Percentiles rank a stretch among this genome's conserved stretches.
These are phyloP conservation scores for Rhodotorula sp. DNA, from an alignment of 1,284 basidiomycete species.

Conservation along the genomic window DNA sequence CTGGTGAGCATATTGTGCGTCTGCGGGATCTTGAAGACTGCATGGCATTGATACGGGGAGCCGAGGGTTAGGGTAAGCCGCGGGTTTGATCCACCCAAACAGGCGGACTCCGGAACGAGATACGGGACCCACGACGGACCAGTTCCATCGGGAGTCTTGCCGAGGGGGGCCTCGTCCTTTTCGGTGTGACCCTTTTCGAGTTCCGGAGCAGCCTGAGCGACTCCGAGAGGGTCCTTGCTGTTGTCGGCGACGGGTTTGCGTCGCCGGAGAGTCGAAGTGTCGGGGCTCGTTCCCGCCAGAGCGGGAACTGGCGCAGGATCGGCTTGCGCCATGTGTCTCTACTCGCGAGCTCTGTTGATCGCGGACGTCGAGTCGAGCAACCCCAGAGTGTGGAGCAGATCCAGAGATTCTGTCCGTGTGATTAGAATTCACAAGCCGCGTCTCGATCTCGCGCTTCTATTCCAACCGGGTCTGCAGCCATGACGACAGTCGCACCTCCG, in stretches of 20 bases:
- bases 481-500: background rate
- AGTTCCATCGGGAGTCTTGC: constrained; percentile 77
- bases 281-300: too few relatives aligned
- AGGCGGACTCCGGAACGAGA: background rate
- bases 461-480: too few relatives aligned
- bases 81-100: background rate
- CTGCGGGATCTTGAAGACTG: constrained; percentile 90
- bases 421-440: too few relatives aligned
- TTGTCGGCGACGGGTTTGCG: background rate
- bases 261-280: background rate
- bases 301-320: too few relatives aligned
- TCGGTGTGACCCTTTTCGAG: background rate
- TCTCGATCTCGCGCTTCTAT: too few relatives aligned
- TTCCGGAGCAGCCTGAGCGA: background rate
- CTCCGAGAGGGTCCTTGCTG: background rate
- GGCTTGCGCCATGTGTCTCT: too few relatives aligned
- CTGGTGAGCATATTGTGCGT: constrained; percentile 93
- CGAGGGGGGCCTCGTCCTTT: constrained; percentile 59
- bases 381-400: too few relatives aligned
- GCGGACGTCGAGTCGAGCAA: too few relatives aligned
- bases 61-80: background rate
- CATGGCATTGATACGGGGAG: too few relatives aligned
- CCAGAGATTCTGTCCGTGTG: too few relatives aligned
- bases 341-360: too few relatives aligned
- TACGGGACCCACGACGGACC: constrained; percentile 55